These are phyloP conservation scores for Schizosaccharomyces lindneri DNA, from an alignment of 805 yeast species.

Conservation along the genomic window DNA sequence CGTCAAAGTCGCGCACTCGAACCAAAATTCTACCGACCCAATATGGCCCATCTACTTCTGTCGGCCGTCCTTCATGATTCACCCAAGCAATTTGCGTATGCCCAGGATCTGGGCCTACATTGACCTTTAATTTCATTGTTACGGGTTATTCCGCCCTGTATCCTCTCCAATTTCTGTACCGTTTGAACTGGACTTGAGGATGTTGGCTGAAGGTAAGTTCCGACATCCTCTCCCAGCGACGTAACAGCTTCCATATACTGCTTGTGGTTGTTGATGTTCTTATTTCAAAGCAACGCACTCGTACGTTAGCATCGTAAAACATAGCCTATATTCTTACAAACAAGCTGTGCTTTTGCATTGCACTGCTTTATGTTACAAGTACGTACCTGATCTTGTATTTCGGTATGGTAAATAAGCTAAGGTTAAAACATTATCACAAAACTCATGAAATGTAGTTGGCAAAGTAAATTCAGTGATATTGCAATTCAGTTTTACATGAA, in stretches of 20 bases:
- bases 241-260: not conserved
- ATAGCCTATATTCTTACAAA: too few species aligned
- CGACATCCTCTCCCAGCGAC: not conserved
- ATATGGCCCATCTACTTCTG: conserved; percentile 1
- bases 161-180: not conserved
- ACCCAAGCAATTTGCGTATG: conserved; percentile 1
- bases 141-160: not conserved
- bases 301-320: too few species aligned
- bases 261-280: not conserved
- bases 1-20: conserved; percentile 1
- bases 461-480: too few species aligned
- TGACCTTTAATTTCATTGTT: not conserved
- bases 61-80: conserved; percentile 2
- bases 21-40: conserved; percentile 2
- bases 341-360: too few species aligned
- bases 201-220: not conserved
- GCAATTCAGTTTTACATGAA: too few species aligned
- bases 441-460: too few species aligned
- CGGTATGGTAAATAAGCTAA: too few species aligned
- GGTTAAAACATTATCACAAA: too few species aligned
- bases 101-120: not conserved
- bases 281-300: not conserved
- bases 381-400: too few species aligned
- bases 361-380: too few species aligned
- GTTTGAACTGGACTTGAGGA: not conserved